Conservation (phyloP, 768 basidiomycete genomes). For the Paxillus rubicundulus region DNA sequence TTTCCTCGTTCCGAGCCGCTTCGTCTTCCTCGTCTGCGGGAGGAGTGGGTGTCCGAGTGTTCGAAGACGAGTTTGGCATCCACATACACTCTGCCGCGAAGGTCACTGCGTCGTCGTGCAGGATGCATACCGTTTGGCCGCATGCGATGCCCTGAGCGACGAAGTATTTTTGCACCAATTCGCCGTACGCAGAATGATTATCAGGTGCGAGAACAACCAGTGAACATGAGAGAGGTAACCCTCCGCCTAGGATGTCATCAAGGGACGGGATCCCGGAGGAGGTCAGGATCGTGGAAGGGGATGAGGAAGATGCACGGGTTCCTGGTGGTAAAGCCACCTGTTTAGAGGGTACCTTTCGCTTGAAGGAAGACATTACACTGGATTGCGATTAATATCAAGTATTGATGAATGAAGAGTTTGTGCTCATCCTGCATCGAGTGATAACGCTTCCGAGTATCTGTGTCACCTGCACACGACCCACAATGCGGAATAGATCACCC, state of each 20-base stretch:
- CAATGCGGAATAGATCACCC: too few relatives aligned
- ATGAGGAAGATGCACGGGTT: slow-evolving; percentile 57
- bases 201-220: slow-evolving; percentile 81
- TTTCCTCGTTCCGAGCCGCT: slow-evolving; percentile 44
- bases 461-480: too few relatives aligned
- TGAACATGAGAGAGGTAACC: slow-evolving; percentile 78
- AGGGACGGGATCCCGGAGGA: slow-evolving; percentile 92
- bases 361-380: slow-evolving; percentile 77
- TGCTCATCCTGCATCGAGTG: background rate
- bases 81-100: slow-evolving; percentile 83
- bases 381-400: too few relatives aligned
- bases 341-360: slow-evolving; percentile 53
- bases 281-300: slow-evolving; percentile 53
- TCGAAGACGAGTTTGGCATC: slow-evolving; percentile 40
- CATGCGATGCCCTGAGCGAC: slow-evolving; percentile 80
- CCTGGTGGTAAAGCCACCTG: slow-evolving; percentile 44
- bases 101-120: slow-evolving; percentile 54
- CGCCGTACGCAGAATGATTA: slow-evolving; percentile 79
- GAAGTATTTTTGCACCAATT: slow-evolving; percentile 85
- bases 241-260: slow-evolving; percentile 93
- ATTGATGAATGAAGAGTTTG: background rate
- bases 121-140: slow-evolving; percentile 66
- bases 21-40: slow-evolving; percentile 37
- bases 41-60: slow-evolving; percentile 7
- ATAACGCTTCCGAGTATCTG: too few relatives aligned